Evolutionary conservation across 1,284 basidiomycete genomes (phyloP).

Genomic region (Cutaneotrichosporon mucoides): DNA sequence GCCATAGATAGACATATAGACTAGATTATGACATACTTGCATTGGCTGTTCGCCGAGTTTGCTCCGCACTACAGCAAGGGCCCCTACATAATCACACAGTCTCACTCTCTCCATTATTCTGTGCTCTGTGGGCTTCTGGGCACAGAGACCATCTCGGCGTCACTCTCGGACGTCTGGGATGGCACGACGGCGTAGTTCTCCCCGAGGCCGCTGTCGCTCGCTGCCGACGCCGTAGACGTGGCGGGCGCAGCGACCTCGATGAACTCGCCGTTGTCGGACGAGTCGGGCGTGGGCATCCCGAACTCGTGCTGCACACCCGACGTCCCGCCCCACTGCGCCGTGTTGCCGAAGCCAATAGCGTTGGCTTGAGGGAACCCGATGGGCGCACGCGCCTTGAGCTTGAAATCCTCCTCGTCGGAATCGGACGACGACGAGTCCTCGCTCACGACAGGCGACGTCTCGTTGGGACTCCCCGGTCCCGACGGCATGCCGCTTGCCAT

Average conservation of each 20-base stretch:
- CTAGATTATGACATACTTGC: background rate
- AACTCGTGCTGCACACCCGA: background rate
- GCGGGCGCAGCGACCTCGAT: background rate
- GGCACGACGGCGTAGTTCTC: conserved; percentile 18
- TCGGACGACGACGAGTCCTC: conserved; percentile 1
- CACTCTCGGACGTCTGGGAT: background rate
- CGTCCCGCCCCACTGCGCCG: conserved; percentile 25
- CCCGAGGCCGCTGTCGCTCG: conserved; percentile 16
- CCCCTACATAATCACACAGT: background rate
- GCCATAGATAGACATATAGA: background rate
- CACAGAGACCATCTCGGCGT: conserved; percentile 17
- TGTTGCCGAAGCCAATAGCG: conserved; percentile 32
- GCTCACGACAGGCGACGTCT: conserved; percentile 21
- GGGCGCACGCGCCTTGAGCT: conserved; percentile 2
- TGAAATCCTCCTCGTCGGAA: conserved; percentile 7
- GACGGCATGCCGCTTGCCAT: conserved; percentile 25
- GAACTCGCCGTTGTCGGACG: background rate
- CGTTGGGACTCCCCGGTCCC: conserved; percentile 19
- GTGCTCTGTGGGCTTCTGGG: conserved; percentile 4
- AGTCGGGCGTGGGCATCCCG: conserved; percentile 13
- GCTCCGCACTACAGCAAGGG: too few relatives aligned
- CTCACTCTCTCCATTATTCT: background rate
- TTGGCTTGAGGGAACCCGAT: background rate
- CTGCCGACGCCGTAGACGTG: background rate
- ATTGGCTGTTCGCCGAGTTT: background rate